These are phyloP conservation scores for Tolypocladium ovalisporum DNA, from an alignment of 2,329 filamentous ascomycete genomes.

Conservation along the genomic window DNA sequence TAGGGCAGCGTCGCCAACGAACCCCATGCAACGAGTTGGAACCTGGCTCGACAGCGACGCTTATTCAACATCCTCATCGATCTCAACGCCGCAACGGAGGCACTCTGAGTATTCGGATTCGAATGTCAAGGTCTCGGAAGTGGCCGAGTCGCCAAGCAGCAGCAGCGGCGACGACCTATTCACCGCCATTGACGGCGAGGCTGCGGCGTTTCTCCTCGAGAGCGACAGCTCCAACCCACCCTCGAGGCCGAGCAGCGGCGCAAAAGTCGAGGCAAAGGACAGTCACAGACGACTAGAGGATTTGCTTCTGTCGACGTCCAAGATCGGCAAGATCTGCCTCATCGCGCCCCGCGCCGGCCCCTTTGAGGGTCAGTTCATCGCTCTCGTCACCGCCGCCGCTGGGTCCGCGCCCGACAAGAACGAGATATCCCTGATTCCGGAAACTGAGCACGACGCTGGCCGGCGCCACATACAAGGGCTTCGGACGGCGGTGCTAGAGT, in stretches of 20 bases:
- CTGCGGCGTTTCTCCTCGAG: constrained; percentile 4
- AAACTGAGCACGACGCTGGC: constrained; percentile 27
- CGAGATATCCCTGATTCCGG: constrained; percentile 17
- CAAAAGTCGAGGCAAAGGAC: neutral
- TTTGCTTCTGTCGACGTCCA: constrained; percentile 26
- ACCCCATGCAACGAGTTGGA: neutral
- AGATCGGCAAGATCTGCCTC: constrained; percentile 29
- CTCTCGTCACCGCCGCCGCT: constrained; percentile 28
- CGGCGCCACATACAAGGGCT: constrained; percentile 30
- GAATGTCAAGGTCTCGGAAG: neutral
- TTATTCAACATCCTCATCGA: neutral
- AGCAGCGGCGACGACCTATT: constrained; percentile 4
- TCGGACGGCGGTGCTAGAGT: constrained; percentile 27
- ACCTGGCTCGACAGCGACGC: neutral
- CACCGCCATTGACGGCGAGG: constrained; percentile 5
- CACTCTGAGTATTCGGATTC: neutral
- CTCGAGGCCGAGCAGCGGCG: neutral
- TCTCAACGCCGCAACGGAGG: neutral
- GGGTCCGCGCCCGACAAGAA: constrained; percentile 8
- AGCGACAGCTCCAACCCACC: neutral
- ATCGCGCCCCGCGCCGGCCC: constrained; percentile 37
- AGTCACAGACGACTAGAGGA: constrained; percentile 17
- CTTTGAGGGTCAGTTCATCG: constrained; percentile 38
- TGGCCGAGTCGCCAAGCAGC: constrained; percentile 1
- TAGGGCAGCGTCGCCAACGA: neutral